These are phyloP conservation scores for Clitopilus hobsonii DNA, from an alignment of 768 basidiomycete genomes.

Conservation along the genomic window DNA sequence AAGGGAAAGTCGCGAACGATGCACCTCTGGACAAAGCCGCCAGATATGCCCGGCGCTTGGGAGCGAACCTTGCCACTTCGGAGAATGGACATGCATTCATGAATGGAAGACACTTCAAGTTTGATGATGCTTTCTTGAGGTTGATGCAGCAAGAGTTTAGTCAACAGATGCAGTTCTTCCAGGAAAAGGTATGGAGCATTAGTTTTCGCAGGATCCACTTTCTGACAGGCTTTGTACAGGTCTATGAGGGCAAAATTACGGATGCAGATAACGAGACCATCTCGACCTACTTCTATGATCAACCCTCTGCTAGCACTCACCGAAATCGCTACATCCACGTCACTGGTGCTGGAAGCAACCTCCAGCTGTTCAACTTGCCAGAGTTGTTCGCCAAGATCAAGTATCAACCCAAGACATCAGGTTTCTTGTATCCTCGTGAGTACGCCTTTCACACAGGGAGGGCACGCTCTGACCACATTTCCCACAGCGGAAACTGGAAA, in stretches of 20 bases:
- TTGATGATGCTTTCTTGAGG: conserved; percentile 72
- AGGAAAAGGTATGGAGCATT: conserved; percentile 50
- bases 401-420: conserved; percentile 32
- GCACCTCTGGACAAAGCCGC: conserved; percentile 38
- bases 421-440: conserved; percentile 67
- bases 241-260: conserved; percentile 53
- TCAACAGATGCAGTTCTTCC: conserved; percentile 61
- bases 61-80: conserved; percentile 32
- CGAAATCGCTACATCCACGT: conserved; percentile 79
- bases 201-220: background rate
- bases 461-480: background rate
- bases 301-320: conserved; percentile 63
- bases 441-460: background rate
- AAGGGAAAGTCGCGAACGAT: conserved; percentile 21
- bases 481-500: conserved; percentile 23
- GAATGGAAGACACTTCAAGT: conserved; percentile 76
- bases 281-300: conserved; percentile 84
- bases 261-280: conserved; percentile 49
- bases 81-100: conserved; percentile 71
- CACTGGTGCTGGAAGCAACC: conserved; percentile 32
- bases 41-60: conserved; percentile 58
- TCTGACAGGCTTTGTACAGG: conserved; percentile 26
- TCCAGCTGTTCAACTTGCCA: conserved; percentile 52
- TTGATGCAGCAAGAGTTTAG: conserved; percentile 55
- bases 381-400: conserved; percentile 46